Percentiles rank a stretch among this genome's conserved stretches.
phyloP scores from a whole-genome alignment of 108 stramenopile species.

The Nannochloropsis granulata region DNA sequence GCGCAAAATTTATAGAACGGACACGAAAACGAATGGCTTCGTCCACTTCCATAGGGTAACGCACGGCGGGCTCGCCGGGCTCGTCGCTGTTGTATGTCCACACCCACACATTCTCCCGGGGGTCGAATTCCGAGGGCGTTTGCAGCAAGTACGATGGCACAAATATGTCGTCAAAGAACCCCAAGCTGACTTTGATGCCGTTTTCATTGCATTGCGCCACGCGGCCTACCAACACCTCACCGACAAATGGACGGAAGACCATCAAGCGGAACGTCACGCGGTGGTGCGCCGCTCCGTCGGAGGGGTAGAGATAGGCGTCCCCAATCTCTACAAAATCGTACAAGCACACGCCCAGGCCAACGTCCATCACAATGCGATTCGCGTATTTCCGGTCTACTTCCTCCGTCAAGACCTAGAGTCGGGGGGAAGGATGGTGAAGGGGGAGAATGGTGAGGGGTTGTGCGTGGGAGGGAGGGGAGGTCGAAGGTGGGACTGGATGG shows the following conservation, averaged over 20 bases:
- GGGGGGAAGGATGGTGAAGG: background rate
- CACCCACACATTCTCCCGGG: background rate
- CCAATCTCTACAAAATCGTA: conserved; percentile 10
- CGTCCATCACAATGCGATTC: background rate
- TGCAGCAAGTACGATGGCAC: conserved; percentile 55
- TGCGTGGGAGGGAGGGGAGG: background rate
- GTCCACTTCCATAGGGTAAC: conserved; percentile 1
- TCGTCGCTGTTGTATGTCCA: background rate
- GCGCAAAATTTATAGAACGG: background rate
- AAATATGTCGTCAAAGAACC: conserved; percentile 68
- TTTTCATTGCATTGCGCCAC: conserved; percentile 50
- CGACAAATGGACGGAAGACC: conserved; percentile 72
- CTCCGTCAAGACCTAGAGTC: conserved; percentile 8
- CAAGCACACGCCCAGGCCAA: conserved; percentile 6
- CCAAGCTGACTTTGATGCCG: conserved; percentile 56
- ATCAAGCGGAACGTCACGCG: conserved; percentile 44
- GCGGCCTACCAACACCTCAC: conserved; percentile 59
- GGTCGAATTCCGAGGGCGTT: background rate
- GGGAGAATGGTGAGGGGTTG: background rate
- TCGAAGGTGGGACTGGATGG: background rate
- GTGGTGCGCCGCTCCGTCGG: background rate
- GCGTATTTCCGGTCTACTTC: conserved; percentile 13
- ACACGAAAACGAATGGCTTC: conserved; percentile 6
- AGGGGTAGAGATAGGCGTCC: conserved; percentile 13
- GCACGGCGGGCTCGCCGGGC: background rate